Base-by-base conservation (phyloP, 2,329 filamentous ascomycete species). In the Epichloe brachyelytri region DNA sequence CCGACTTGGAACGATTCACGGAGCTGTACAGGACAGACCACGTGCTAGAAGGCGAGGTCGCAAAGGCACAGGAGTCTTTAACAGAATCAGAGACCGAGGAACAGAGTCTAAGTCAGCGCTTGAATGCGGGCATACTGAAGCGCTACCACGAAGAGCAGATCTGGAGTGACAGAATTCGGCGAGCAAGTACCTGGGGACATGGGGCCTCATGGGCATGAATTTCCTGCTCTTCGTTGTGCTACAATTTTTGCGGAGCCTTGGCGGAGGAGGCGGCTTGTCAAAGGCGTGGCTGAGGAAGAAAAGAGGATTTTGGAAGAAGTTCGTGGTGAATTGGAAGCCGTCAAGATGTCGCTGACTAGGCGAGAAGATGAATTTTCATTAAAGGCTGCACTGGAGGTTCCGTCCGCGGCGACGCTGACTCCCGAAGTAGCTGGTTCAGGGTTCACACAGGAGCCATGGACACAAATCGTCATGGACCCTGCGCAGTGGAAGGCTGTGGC, bases 81-180 rank as follows among this genome's bases (percentile, higher is more conserved):
- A 81, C 82, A 15, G 77, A 81, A 53, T 83, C 88, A 2, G 93
- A 98, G 71, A 77, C 79, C 43, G 80, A 87, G 34, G 82, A 94
- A 54, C 86, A 95, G 68, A 83, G 86, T 55, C 78, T 89, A 1
- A 79, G 83, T 51, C 79, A 82, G 49, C 79, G 83, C 60, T 72
- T 98, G 50, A 91, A 86, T 63, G 82, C 85, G 55, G 82, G 84
- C 48, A 96, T 97, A 59, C 73, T 96, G 48, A 86, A 86, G 55
- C 81, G 94, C 54, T 98, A 98, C 68, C 93, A 98, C 67, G 93
- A 98, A 70, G 93, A 98, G 72, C 93, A 98, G 71, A 94, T 98
- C 51, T 98, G 93, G 93, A 95, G 88, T 63, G 93, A 98, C 66
- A 91, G 95, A 60, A 98, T 98, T 64, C 78, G 93, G 37, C 78